A percentile compares a stretch with the other conserved stretches of the same genome.
phyloP scores from a whole-genome alignment of 306 rosid species.

The Hippophae gyantsensis region DNA sequence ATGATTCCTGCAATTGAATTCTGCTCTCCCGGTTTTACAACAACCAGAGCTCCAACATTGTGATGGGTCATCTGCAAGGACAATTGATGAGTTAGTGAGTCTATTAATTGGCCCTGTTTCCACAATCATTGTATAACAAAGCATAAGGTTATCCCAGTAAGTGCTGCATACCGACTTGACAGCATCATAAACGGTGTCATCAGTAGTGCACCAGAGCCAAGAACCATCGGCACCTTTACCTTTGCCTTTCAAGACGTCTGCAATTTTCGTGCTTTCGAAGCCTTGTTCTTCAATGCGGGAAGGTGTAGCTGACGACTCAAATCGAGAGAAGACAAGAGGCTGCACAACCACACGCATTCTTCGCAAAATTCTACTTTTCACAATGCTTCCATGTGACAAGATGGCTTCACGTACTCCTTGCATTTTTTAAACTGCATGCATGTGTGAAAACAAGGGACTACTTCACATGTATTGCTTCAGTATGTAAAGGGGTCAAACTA shows the following conservation, averaged over 20 bases:
- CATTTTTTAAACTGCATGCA: constrained; percentile 26
- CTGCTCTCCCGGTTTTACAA: constrained; percentile 71
- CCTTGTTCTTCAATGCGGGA: constrained; percentile 86
- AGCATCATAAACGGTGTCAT: constrained; percentile 88
- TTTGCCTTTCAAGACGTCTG: constrained; percentile 62
- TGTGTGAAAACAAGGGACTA: too few species aligned
- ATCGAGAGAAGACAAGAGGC: constrained; percentile 56
- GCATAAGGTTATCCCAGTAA: not conserved
- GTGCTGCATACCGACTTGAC: constrained; percentile 77
- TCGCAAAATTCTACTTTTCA: constrained; percentile 69
- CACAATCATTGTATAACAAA: constrained; percentile 3
- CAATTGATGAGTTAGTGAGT: not conserved
- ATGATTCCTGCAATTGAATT: constrained; percentile 82
- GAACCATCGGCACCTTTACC: constrained; percentile 96
- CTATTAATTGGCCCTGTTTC: not conserved
- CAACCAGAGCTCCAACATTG: constrained; percentile 97
- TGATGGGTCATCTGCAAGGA: constrained; percentile 84
- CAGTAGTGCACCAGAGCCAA: constrained; percentile 98
- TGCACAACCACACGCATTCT: constrained; percentile 59
- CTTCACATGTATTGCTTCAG: too few species aligned
- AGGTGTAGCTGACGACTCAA: constrained; percentile 38
- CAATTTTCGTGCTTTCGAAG: constrained; percentile 86
- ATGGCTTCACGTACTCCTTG: constrained; percentile 64
- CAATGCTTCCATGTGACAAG: constrained; percentile 47
- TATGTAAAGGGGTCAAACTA: too few species aligned